Base-by-base conservation (phyloP, 306 rosid species). In the Ochetophila trinervis region DNA sequence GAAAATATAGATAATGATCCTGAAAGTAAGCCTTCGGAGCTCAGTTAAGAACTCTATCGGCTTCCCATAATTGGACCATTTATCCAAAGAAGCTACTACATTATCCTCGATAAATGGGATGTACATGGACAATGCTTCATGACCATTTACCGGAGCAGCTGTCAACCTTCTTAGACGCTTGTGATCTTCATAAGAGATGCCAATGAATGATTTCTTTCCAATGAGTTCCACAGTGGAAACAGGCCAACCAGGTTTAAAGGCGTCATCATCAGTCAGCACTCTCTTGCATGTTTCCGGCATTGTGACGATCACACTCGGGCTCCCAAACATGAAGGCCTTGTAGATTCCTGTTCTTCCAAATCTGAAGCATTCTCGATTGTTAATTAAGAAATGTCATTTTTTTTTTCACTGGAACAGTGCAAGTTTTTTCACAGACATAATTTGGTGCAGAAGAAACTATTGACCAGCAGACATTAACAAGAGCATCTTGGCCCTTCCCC, bases 241-340 rank as follows among this genome's bases (percentile, higher is more conserved):
- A 63, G 98, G 98, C 98, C 98, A 92, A 32, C 98, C 98, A 0
- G 85, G 62, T 55, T 52, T 66, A 35, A 92, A 92, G 14, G 78
- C 79, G 0, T 84, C 91, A 68, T 92, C 98, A 51, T 92, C 96
- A 27, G 87, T 87, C 66, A 92, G 63, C 64, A 89, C 93, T 68
- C 69, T 78, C 73, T 32, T 85, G 72, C 95, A 82, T 62, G 83
- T 65, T 63, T 92, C 98, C 0, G 98, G 77, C 37, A 82, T 59
- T 53, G 96, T 87, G 57, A 88, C 86, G 30, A 92, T 85, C 8
- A 92, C 70, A 71, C 98, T 85, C 1, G 98, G 95, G 23, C 44
- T 82, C 44, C 93, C 91, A 75, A 92, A 89, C 98, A 92, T 89
- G 68, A 85, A 74, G 19, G 70, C 85, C 78, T 89, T 92, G 72